Conservation (phyloP, 192 early-diverging fungal genomes). For the Coemansia asiatica region DNA sequence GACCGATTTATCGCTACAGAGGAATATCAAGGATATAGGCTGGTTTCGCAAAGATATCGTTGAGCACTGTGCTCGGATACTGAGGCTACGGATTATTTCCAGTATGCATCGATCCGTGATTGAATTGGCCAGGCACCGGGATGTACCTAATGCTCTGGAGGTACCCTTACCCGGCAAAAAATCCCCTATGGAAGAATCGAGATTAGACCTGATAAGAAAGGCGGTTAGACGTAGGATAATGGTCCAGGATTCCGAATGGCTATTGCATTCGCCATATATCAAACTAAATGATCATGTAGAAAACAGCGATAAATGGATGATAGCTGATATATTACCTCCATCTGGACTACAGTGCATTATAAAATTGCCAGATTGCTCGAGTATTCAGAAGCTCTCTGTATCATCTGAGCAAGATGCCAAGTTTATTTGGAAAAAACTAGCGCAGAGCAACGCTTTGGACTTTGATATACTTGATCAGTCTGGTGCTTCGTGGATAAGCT, state of each 20-base stretch:
- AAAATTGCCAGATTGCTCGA: background rate
- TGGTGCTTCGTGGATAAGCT: conserved; percentile 17
- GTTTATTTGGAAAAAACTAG: background rate
- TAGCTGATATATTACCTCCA: conserved; percentile 16
- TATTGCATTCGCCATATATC: conserved; percentile 12
- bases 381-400: background rate
- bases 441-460: background rate
- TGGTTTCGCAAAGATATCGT: conserved; percentile 30
- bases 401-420: conserved; percentile 28
- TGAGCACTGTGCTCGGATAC: conserved; percentile 34
- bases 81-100: conserved; percentile 17
- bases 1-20: conserved; percentile 7
- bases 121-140: conserved; percentile 14
- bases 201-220: conserved; percentile 21
- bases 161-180: background rate
- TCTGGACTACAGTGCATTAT: conserved; percentile 45
- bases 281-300: background rate
- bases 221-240: conserved; percentile 12
- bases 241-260: conserved; percentile 41
- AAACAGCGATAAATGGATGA: background rate
- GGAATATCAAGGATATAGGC: conserved; percentile 8
- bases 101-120: conserved; percentile 26
- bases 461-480: conserved; percentile 17
- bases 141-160: background rate
- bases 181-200: background rate